Conservation (phyloP, 139 green algal species). For the Nannochloris sp. region DNA sequence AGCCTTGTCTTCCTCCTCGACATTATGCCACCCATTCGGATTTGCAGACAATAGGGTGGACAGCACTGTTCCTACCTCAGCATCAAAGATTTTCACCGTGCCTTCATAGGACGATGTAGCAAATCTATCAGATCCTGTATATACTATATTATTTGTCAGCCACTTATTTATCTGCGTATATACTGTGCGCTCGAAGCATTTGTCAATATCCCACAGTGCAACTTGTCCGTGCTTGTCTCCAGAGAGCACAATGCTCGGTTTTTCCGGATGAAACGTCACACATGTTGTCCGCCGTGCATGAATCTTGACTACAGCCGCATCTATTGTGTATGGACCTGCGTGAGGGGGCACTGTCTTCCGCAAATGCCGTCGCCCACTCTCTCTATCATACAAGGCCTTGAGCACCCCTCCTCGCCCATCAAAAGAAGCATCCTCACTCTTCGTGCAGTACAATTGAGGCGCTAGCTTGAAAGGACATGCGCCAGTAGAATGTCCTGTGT, state of each 20-base stretch:
- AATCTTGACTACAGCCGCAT: conserved; percentile 73
- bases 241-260: conserved; percentile 57
- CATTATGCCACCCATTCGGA: conserved; percentile 1
- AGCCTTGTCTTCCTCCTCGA: neutral
- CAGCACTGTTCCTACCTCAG: neutral
- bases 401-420: conserved; percentile 18
- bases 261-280: conserved; percentile 63
- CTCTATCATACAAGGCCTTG: conserved; percentile 21
- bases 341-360: neutral
- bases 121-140: conserved; percentile 16
- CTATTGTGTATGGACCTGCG: conserved; percentile 45
- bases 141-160: conserved; percentile 56
- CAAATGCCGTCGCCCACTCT: conserved; percentile 18
- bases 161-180: conserved; percentile 50
- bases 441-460: conserved; percentile 38
- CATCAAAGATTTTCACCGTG: conserved; percentile 40
- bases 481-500: conserved; percentile 69
- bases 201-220: conserved; percentile 72
- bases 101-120: conserved; percentile 52
- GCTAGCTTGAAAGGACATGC: conserved; percentile 65
- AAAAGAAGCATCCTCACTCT: conserved; percentile 9
- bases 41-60: neutral
- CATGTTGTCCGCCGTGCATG: conserved; percentile 57
- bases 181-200: conserved; percentile 67
- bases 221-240: conserved; percentile 75